Conservation (phyloP, 129 eudicot genomes). For the Artemisia tridentata region DNA sequence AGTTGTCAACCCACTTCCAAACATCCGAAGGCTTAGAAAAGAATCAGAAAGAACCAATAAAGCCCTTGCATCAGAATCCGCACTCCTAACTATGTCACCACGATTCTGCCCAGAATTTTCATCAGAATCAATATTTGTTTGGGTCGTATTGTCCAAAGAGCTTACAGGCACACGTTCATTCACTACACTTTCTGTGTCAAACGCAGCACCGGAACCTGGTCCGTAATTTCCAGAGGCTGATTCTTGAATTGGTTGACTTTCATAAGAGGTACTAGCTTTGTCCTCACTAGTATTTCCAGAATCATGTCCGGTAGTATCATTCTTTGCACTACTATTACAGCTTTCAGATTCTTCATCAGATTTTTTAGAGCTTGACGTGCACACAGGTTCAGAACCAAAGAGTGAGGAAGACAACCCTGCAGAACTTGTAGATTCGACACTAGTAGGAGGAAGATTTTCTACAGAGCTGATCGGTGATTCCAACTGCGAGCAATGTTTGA, state of each 20-base stretch:
- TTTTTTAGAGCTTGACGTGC: conserved; percentile 28
- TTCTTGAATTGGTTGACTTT: conserved; percentile 39
- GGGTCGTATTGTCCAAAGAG: conserved; percentile 12
- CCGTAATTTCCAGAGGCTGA: conserved; percentile 24
- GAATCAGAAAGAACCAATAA: conserved; percentile 43
- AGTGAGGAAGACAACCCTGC: conserved; percentile 43
- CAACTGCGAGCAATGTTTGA: conserved; percentile 40
- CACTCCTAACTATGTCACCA: conserved; percentile 27
- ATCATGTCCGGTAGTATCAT: background rate
- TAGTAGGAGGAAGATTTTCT: conserved; percentile 42
- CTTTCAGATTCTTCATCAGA: conserved; percentile 49
- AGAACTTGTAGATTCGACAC: conserved; percentile 43
- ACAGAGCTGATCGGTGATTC: conserved; percentile 43
- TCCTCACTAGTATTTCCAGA: too few species aligned
- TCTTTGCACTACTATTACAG: conserved; percentile 28
- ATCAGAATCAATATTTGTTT: conserved; percentile 22
- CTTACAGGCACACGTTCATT: conserved; percentile 16
- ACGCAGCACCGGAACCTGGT: conserved; percentile 18
- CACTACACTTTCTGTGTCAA: conserved; percentile 22
- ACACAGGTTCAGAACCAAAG: conserved; percentile 40
- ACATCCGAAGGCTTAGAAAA: conserved; percentile 36
- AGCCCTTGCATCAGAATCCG: conserved; percentile 34
- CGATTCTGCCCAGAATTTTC: conserved; percentile 33
- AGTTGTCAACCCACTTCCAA: conserved; percentile 37
- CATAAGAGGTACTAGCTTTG: conserved; percentile 27